Base-by-base conservation (phyloP, 352 stramenopile species). In the Phytophthora vignae region DNA sequence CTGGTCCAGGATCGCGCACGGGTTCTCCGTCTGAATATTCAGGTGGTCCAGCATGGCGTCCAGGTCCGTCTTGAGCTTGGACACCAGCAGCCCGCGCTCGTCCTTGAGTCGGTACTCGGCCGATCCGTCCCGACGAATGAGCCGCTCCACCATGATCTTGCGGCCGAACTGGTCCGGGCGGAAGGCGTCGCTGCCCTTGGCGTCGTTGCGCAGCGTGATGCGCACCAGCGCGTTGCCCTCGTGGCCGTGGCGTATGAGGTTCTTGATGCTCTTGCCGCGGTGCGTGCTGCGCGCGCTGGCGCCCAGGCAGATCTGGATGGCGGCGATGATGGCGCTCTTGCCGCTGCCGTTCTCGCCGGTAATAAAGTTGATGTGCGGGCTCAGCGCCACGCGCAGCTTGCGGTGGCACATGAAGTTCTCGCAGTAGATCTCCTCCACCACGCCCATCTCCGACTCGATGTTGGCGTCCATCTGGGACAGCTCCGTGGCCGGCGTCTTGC, bases 391-490 rank as follows among this genome's bases (percentile, higher is more conserved):
- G 1, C 80, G 86, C 61, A 99, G 82, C 62, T 97, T 97, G 59
- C 90, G 91, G 71, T 99, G 97, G 75, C 95, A 99, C 97, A 99
- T 99, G 77, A 99, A 99, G 79, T 99, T 99, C 73, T 99, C 94
- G 62, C 95, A 94, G 82, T 98, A 98, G 40, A 99, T 97, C 68
- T 96, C 89, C 27, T 96, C 85, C 62, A 99, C 98, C 49, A 99
- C 88, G 19, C 97, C 97, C 67, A 97, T 96, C 73, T 99, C 83
- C 54, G 76, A 83, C 55, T 78, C 70, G 29, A 69, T 83, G 55
- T 74, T 48, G 11, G 74, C 69, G 59, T 83, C 70, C 44, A 70
- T 61, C 29, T 72, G 78, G 33, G n/a, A 61, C 7, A 33, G 36
- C 31, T 61, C 38, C 54, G 58, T 36, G 40, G 69, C 58, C 48